Percentiles rank a stretch among this genome's conserved stretches.
phyloP scores from a whole-genome alignment of 2,329 filamentous ascomycete genomes.

The Cercospora sp. region DNA sequence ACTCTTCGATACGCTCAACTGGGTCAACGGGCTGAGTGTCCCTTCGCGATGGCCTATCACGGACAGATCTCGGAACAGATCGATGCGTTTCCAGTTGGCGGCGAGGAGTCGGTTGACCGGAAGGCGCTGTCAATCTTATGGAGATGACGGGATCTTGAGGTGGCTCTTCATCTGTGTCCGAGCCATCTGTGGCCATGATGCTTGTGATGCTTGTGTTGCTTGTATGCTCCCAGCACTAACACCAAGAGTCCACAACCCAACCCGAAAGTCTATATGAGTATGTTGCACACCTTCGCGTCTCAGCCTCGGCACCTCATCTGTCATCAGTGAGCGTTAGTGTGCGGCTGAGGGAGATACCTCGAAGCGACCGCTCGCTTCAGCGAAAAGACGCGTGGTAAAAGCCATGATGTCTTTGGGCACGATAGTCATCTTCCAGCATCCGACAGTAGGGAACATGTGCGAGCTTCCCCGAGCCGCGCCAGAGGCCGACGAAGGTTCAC shows the following conservation, averaged over 20 bases:
- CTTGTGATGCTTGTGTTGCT: background rate
- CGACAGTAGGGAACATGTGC: background rate
- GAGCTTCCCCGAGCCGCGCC: background rate
- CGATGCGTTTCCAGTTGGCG: background rate
- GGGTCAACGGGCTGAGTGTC: slow-evolving; percentile 1
- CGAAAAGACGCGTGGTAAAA: background rate
- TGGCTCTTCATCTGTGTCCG: background rate
- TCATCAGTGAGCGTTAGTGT: slow-evolving; percentile 1
- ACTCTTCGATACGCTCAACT: slow-evolving; percentile 4
- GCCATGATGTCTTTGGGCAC: background rate
- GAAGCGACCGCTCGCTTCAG: slow-evolving; percentile 7
- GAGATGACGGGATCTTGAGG: background rate
- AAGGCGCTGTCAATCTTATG: background rate
- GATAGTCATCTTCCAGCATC: background rate
- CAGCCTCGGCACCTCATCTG: background rate
- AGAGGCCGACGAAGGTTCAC: background rate
- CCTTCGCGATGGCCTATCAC: background rate
- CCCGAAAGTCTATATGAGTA: background rate
- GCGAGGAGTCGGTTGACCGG: background rate
- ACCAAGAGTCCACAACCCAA: background rate
- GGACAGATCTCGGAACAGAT: background rate
- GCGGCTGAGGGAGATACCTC: slow-evolving; percentile 11
- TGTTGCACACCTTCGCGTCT: background rate
- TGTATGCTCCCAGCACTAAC: background rate
- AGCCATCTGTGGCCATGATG: background rate